Evolutionary conservation across 306 rosid species (phyloP), one percentile per base, ranked within the genome.

Genomic region (Quercus dentata): DNA sequence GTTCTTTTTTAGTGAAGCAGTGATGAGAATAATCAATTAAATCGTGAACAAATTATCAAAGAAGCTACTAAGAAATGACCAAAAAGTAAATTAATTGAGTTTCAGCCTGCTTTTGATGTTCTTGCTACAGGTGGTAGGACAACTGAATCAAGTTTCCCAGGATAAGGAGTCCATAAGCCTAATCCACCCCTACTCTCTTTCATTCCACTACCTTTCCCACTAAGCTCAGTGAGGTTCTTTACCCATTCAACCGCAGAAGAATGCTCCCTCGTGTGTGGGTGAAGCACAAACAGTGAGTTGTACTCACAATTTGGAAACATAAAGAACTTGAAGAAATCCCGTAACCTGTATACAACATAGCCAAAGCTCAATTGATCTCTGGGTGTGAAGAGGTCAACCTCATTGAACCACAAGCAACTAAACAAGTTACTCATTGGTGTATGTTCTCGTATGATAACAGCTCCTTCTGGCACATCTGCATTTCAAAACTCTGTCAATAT

Each of bases 401-500:
- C 98, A 52, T 91, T 96, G 87, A 96, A 96, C 99, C 98, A 96
- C 89, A 96, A 81, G 83, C 98, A 96, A 87, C 98, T 93, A 89
- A 96, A 96, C 89, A 96, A 87, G 80, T 96, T 86, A 35, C 84
- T 91, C 79, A 89, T 88, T 3, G 83, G 85, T 1, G 94, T 91
- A 52, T 96, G 99, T 81, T 96, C 98, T 55, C 97, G 89, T 74
- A 93, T 68, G 63, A 96, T 93, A 33, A 95, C 52, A 21, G 99
- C 99, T 87, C 97, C 98, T 84, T 96, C 99, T 6, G 98, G 99
- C 62, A 96, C 99, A 87, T 96, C 98, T 95, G 93, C 88, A 87
- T 85, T 57, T 70, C 3, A 74, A 57, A 56, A 21, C 71, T 65
- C 35, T 25, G 58, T 85, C 64, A 85, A 68, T 54, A 73, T 63